Percentiles rank a stretch among this genome's conserved stretches.
Conservation (phyloP, 805 yeast genomes). For the Yarrowia sp. region DNA sequence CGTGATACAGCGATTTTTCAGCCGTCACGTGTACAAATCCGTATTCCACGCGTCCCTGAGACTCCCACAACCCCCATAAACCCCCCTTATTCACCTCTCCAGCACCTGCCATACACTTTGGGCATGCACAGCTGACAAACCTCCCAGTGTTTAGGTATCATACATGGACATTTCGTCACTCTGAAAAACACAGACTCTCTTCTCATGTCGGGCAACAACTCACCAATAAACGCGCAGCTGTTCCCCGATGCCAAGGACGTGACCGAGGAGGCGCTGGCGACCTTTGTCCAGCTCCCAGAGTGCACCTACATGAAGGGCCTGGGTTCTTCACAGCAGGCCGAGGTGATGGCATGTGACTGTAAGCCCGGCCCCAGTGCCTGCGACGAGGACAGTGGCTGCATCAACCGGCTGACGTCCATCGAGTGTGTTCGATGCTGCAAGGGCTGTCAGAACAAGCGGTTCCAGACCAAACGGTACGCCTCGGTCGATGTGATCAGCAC, state of each 20-base stretch:
- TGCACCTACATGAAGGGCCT: slow-evolving; percentile 69
- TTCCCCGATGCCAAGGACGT: slow-evolving; percentile 53
- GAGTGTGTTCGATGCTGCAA: slow-evolving; percentile 88
- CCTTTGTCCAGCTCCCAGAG: slow-evolving; percentile 63
- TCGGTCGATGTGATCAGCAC: slow-evolving; percentile 82
- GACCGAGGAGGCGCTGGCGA: slow-evolving; percentile 70
- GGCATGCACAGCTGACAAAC: background rate
- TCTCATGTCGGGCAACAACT: slow-evolving; percentile 34
- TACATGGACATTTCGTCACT: background rate
- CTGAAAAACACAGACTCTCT: no score
- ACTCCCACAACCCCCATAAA: no score
- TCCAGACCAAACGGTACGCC: slow-evolving; percentile 79
- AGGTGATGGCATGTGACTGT: slow-evolving; percentile 93
- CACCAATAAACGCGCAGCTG: slow-evolving; percentile 38
- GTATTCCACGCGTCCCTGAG: no score
- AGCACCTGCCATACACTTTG: no score
- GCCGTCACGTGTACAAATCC: no score
- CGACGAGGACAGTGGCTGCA: slow-evolving; percentile 85
- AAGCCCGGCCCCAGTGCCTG: slow-evolving; percentile 70
- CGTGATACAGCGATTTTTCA: no score
- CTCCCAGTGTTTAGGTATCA: background rate
- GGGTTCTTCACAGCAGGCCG: slow-evolving; percentile 78
- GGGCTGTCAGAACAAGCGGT: slow-evolving; percentile 84
- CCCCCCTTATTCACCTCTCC: no score
- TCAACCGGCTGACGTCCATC: slow-evolving; percentile 87